These are phyloP conservation scores for Salvia hispanica DNA, from an alignment of 257 asterid species.

Conservation along the genomic window DNA sequence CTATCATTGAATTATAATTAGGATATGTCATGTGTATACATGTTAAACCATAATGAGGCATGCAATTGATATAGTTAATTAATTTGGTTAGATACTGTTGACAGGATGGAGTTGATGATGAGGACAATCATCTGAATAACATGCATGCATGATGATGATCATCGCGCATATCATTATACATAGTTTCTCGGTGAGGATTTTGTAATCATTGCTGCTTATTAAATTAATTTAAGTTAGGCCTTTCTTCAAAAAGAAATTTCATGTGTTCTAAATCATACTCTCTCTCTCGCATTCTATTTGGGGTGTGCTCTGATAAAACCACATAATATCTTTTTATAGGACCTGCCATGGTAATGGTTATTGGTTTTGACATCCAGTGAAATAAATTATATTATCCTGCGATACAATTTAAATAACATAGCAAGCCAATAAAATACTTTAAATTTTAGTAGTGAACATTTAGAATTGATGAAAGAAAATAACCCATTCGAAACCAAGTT, in stretches of 20 bases:
- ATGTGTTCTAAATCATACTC: not conserved
- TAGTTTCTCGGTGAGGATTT: constrained; percentile 1
- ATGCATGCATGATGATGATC: constrained; percentile 18
- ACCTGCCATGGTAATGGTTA: too few species aligned
- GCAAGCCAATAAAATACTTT: too few species aligned
- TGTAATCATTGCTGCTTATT: constrained; percentile 24
- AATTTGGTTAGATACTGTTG: not conserved
- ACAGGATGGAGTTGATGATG: constrained; percentile 28
- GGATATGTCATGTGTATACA: not conserved
- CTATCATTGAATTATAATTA: too few species aligned
- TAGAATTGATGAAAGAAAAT: too few species aligned
- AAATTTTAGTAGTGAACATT: too few species aligned
- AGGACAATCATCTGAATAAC: constrained; percentile 29
- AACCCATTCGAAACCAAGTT: too few species aligned
- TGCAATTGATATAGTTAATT: not conserved
- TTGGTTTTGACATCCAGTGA: too few species aligned
- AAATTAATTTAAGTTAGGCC: constrained; percentile 15
- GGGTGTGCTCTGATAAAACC: not conserved
- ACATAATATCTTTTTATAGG: too few species aligned
- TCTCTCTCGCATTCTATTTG: not conserved
- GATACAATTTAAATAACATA: too few species aligned
- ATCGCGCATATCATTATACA: constrained; percentile 21
- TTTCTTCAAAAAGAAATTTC: not conserved
- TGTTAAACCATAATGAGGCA: not conserved
- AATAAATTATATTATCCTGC: too few species aligned